These are phyloP conservation scores for Botrytis pseudocinerea DNA, from an alignment of 2,329 filamentous ascomycete species.

Conservation along the genomic window DNA sequence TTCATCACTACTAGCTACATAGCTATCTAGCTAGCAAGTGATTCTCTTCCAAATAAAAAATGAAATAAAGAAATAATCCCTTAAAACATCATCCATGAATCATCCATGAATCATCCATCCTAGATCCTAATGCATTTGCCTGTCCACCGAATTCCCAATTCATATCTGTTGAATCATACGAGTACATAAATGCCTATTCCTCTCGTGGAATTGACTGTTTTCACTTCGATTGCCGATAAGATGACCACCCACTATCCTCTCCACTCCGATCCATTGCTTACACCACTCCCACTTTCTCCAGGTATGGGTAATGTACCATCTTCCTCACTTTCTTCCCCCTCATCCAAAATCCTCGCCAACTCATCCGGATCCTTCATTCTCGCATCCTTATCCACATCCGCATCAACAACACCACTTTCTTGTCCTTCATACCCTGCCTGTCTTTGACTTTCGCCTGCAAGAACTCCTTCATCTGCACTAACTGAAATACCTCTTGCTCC, in stretches of 20 bases:
- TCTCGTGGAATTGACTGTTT: background rate
- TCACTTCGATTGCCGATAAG: background rate
- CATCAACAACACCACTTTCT: constrained; percentile 49
- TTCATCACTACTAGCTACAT: background rate
- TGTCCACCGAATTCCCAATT: background rate
- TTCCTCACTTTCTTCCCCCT: constrained; percentile 45
- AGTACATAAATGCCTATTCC: background rate
- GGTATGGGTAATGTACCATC: constrained; percentile 2
- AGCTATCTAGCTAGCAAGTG: background rate
- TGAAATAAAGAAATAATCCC: background rate
- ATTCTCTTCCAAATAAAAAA: background rate
- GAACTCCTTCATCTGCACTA: constrained; percentile 62
- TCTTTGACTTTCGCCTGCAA: constrained; percentile 51
- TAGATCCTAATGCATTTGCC: background rate
- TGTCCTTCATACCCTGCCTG: constrained; percentile 43
- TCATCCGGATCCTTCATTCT: constrained; percentile 68
- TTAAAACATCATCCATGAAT: background rate
- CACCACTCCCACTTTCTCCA: constrained; percentile 4
- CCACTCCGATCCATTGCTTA: constrained; percentile 21
- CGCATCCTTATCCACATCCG: constrained; percentile 58
- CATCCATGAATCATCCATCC: background rate
- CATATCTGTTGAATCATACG: constrained; percentile 12
- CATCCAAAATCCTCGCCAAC: constrained; percentile 59
- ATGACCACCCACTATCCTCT: background rate
- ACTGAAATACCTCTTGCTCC: constrained; percentile 65